phyloP scores from a whole-genome alignment of 2,329 filamentous ascomycete species.

The Aureobasidium leucospermi region DNA sequence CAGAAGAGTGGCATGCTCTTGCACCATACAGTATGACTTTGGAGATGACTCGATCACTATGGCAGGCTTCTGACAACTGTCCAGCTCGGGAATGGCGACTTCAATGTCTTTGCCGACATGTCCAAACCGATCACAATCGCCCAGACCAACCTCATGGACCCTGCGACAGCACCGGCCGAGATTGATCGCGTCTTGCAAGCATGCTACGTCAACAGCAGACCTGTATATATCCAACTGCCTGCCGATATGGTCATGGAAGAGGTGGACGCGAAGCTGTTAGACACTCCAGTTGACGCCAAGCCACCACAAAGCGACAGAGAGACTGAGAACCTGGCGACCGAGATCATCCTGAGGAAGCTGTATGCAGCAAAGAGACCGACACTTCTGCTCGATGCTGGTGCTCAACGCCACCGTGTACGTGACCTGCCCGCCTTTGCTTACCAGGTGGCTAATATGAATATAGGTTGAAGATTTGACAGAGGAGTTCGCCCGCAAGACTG shows the following conservation, averaged over 20 bases:
- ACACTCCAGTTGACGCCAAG: constrained; percentile 61
- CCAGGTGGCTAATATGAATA: constrained; percentile 48
- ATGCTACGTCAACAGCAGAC: constrained; percentile 66
- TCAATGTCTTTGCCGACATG: constrained; percentile 77
- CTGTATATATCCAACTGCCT: constrained; percentile 77
- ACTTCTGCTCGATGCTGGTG: constrained; percentile 76
- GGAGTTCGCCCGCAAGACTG: constrained; percentile 36
- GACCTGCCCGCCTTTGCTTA: too few species aligned
- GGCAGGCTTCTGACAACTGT: neutral
- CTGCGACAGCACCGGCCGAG: constrained; percentile 60
- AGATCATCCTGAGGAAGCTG: constrained; percentile 67
- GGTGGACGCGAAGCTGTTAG: constrained; percentile 64
- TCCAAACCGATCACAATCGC: constrained; percentile 63
- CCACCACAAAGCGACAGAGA: constrained; percentile 62
- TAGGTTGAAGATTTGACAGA: constrained; percentile 50
- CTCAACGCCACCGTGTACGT: constrained; percentile 46
- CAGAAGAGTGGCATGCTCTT: constrained; percentile 36
- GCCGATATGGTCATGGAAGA: constrained; percentile 73
- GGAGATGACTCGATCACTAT: too few species aligned
- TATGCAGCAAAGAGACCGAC: constrained; percentile 66
- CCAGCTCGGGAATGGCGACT: constrained; percentile 52
- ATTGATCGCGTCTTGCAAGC: constrained; percentile 72
- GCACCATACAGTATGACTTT: constrained; percentile 37
- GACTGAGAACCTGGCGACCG: constrained; percentile 74
- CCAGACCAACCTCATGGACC: constrained; percentile 62